phyloP scores from a whole-genome alignment of 768 basidiomycete species.

The Tulasnella sp. region DNA sequence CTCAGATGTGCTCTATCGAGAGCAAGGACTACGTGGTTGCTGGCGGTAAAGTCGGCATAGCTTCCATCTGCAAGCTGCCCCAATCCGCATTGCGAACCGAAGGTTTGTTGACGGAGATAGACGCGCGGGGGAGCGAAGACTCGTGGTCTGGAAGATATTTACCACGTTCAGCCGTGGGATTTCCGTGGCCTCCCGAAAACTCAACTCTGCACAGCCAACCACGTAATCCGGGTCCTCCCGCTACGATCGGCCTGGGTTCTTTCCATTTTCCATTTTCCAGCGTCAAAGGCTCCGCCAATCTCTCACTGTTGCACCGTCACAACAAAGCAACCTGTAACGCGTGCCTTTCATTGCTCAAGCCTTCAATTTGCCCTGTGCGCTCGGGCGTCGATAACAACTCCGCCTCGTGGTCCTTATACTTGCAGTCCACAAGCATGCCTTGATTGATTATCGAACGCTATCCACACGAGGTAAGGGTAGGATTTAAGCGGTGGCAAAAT shows the following conservation, averaged over 20 bases:
- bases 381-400: background rate
- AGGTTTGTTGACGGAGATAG: background rate
- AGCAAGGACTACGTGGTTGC: background rate
- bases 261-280: background rate
- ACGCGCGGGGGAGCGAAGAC: too few species aligned
- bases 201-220: background rate
- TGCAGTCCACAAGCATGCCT: too few species aligned
- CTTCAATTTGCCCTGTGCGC: background rate
- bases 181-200: too few species aligned
- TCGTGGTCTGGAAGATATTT: too few species aligned
- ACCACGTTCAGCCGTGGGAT: background rate
- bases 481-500: background rate
- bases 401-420: background rate
- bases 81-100: background rate
- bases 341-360: background rate
- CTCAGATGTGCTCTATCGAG: background rate
- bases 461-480: background rate
- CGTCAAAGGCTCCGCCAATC: background rate
- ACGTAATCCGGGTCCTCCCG: background rate
- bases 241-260: background rate
- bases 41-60: background rate
- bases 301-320: background rate
- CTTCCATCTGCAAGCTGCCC: background rate
- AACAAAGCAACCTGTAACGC: background rate
- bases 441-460: background rate